Conservation (phyloP, 768 basidiomycete genomes). For the Lactarius vividus region DNA sequence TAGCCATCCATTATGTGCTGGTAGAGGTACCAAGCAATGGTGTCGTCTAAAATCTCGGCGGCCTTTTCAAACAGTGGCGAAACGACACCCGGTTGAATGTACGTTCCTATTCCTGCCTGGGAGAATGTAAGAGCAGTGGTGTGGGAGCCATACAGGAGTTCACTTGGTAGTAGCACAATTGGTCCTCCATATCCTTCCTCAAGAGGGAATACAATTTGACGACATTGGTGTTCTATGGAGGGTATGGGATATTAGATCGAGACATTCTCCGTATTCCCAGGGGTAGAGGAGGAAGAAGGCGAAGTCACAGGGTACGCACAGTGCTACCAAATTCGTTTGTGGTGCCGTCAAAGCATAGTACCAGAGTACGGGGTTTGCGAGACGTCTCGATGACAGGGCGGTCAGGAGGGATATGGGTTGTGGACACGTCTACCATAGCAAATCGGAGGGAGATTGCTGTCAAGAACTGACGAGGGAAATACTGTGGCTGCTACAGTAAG, state of each 20-base stretch:
- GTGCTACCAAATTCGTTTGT: conserved; percentile 1
- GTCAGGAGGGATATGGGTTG: not conserved
- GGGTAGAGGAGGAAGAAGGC: not conserved
- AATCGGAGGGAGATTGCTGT: no score
- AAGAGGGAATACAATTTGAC: conserved; percentile 39
- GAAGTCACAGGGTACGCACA: not conserved
- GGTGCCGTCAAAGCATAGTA: conserved; percentile 29
- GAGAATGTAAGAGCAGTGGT: not conserved
- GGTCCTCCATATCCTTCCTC: conserved; percentile 38
- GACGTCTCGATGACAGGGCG: conserved; percentile 23
- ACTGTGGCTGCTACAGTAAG: not conserved
- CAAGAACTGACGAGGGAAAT: not conserved
- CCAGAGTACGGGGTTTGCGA: conserved; percentile 20
- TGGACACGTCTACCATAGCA: not conserved
- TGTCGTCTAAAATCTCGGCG: conserved; percentile 62
- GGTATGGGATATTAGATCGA: conserved; percentile 16
- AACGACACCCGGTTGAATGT: conserved; percentile 64
- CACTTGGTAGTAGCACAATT: conserved; percentile 67
- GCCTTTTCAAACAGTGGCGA: conserved; percentile 55
- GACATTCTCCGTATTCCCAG: not conserved
- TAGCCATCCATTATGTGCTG: conserved; percentile 75
- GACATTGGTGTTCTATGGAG: conserved; percentile 41
- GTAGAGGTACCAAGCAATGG: conserved; percentile 75
- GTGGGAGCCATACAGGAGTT: conserved; percentile 1
- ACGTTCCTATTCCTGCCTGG: conserved; percentile 48